Conservation (phyloP, 371 early-diverging fungal genomes). For the Rhizopus stolonifer region DNA sequence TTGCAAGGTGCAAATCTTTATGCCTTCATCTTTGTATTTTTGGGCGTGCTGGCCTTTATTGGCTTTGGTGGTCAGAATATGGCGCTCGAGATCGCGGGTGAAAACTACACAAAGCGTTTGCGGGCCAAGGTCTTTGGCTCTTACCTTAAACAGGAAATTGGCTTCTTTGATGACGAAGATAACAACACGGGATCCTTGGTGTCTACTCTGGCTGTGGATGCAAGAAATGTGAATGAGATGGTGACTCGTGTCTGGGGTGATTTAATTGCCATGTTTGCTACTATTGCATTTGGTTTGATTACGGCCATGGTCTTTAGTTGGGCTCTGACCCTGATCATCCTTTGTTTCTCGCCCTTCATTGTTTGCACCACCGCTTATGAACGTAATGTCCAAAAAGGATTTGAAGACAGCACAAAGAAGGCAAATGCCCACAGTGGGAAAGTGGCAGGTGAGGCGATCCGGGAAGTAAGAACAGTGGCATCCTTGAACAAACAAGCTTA, state of each 20-base stretch:
- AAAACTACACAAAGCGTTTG: constrained; percentile 55
- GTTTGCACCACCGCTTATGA: constrained; percentile 30
- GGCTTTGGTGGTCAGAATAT: constrained; percentile 27
- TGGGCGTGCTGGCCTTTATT: constrained; percentile 52
- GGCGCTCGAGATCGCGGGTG: constrained; percentile 49
- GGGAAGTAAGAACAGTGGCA: constrained; percentile 78
- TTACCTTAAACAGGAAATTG: constrained; percentile 77
- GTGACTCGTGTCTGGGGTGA: constrained; percentile 64
- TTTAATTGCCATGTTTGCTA: constrained; percentile 46
- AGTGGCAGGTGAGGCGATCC: constrained; percentile 75
- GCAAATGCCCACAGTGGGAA: constrained; percentile 60
- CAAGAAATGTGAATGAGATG: constrained; percentile 59
- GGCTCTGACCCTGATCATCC: constrained; percentile 48
- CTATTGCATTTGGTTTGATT: constrained; percentile 24
- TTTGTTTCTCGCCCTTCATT: constrained; percentile 42
- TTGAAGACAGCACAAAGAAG: constrained; percentile 48
- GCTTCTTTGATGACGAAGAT: constrained; percentile 79
- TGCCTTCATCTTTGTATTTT: constrained; percentile 66
- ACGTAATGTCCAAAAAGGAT: constrained; percentile 25
- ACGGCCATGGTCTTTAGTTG: constrained; percentile 45
- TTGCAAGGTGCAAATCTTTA: constrained; percentile 63
- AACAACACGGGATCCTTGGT: constrained; percentile 80
- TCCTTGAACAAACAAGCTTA: constrained; percentile 69
- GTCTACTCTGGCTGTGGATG: constrained; percentile 76
- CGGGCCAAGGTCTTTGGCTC: constrained; percentile 53